Evolutionary conservation across 106 monocot species (phyloP), one percentile per base, ranked within the genome.

Genomic region (Acorus gramineus): DNA sequence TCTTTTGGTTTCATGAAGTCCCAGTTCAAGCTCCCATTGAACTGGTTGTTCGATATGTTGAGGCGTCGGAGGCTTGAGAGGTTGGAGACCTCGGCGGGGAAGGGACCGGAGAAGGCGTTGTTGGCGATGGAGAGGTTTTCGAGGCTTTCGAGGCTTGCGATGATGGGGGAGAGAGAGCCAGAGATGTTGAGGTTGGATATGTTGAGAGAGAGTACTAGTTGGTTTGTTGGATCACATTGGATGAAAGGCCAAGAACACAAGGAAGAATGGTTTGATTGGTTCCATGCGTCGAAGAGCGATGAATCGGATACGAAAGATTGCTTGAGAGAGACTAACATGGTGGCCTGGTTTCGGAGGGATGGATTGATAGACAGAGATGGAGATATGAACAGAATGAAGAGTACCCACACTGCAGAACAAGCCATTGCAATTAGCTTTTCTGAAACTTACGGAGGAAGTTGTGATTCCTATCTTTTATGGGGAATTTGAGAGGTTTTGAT

Each of bases 11-110:
- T 51, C 7, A 80, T 67, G 53, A 87, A 80, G 68, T 76, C 60
- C 79, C 77, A 79, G 3, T 49, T 44, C 5, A 90, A 56, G 51
- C 71, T 68, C 11, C 80, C 80, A 46, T 80, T 90, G 62, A 90
- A 75, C 78, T 86, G 82, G 77, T 90, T 90, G 64, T 78, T 81
- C 5, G 90, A 90, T 44, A 86, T 67, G 66, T 86, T 86, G 61
- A 82, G 78, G 47, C 76, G n/a, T 28, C 51, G 28, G 11, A 86
- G 75, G 49, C 55, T 50, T 0, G 70, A 42, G 4, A 90, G 79
- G 3, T 59, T 11, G 28, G 50, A 46, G n/a, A 73, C 51, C 8
- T 46, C 52, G 2, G 42, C 13, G 10, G 84, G 78, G 47, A 85
- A 63, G 46, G 52, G 56, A 42, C 88, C 84, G 13, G 75, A 66